Base-by-base conservation (phyloP, 2,329 filamentous ascomycete species). In the Trichoderma sp. region DNA sequence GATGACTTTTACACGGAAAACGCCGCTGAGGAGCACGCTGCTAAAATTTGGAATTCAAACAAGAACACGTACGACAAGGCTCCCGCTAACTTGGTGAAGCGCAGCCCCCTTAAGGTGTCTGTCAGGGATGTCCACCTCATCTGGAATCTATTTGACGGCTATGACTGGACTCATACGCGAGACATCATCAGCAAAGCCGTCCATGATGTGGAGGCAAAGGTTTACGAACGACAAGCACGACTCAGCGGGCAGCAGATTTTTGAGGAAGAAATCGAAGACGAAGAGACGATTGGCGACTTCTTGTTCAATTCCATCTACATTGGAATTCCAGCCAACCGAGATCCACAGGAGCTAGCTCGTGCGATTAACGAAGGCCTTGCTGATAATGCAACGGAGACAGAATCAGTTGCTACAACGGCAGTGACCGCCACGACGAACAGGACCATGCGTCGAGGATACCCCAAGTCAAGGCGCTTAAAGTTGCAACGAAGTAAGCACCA, bases 301-400 rank as follows among this genome's bases (percentile, higher is more conserved):
- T 85, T 99, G 17, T 99, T 99, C 86, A 98, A 99, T 79, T 99
- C 96, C 0, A 97, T 99, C 69, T 99, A 98, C 83, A 98, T 99
- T 76, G 94, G 93, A 15, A 93, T 99, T 20, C 93, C 95, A 0
- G 88, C 93, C 12, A 96, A 95, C 76, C 90, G 92, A 71, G 95
- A 98, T 76, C 94, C 94, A 6, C 89, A 89, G 68, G 93, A 97
- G 34, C 86, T 98, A 11, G 87, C 93, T 4, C 88, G 90, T 59
- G 93, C 92, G 50, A 97, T 99, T 81, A 97, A 98, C 78, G 90
- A 92, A 71, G 90, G 95, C 43, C 88, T 98, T 62, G 93, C 97
- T 75, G 95, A 98, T 77, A 88, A 92, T 70, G 88, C 87, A 4
- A 97, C 93, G 47, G 96, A 98, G 78, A 97, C 95, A 0, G 95